Evolutionary conservation across 2,329 filamentous ascomycete species (phyloP).

Genomic region (Ascochyta rabiei): DNA sequence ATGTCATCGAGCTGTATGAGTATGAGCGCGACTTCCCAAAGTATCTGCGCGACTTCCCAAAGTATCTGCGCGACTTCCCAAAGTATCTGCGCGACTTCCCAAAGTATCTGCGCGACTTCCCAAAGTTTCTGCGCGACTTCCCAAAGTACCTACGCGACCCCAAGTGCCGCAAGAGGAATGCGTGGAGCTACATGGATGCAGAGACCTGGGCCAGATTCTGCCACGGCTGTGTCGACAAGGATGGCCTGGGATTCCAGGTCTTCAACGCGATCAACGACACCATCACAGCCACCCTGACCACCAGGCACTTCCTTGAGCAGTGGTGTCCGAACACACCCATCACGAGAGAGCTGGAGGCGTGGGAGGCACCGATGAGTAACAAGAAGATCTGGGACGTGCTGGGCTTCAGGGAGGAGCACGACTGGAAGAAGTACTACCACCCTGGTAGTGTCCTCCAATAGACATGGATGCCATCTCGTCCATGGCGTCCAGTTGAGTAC

Average conservation of each 20-base stretch:
- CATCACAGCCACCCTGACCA: slow-evolving; percentile 62
- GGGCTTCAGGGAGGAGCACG: slow-evolving; percentile 64
- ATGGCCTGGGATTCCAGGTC: slow-evolving; percentile 65
- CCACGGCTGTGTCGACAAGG: slow-evolving; percentile 58
- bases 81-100: slow-evolving; percentile 56
- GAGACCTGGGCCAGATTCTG: slow-evolving; percentile 69
- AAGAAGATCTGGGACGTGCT: slow-evolving; percentile 64
- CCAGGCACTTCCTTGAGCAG: slow-evolving; percentile 59
- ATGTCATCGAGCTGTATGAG: slow-evolving; percentile 67
- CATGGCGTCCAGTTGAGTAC: no score
- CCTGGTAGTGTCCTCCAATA: no score
- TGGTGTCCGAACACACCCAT: slow-evolving; percentile 58
- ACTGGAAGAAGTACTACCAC: slow-evolving; percentile 61
- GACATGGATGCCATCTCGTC: no score
- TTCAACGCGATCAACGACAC: slow-evolving; percentile 70
- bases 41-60: slow-evolving; percentile 56
- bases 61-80: slow-evolving; percentile 55
- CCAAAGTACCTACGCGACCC: slow-evolving; percentile 58
- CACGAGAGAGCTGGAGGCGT: slow-evolving; percentile 62
- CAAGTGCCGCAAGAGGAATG: slow-evolving; percentile 60
- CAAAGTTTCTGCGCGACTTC: slow-evolving; percentile 60
- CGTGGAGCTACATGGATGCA: slow-evolving; percentile 68
- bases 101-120: slow-evolving; percentile 55
- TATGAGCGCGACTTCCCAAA: slow-evolving; percentile 60
- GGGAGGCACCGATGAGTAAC: slow-evolving; percentile 66